phyloP scores from a whole-genome alignment of 2,329 filamentous ascomycete species.

The Aureobasidium sp. region DNA sequence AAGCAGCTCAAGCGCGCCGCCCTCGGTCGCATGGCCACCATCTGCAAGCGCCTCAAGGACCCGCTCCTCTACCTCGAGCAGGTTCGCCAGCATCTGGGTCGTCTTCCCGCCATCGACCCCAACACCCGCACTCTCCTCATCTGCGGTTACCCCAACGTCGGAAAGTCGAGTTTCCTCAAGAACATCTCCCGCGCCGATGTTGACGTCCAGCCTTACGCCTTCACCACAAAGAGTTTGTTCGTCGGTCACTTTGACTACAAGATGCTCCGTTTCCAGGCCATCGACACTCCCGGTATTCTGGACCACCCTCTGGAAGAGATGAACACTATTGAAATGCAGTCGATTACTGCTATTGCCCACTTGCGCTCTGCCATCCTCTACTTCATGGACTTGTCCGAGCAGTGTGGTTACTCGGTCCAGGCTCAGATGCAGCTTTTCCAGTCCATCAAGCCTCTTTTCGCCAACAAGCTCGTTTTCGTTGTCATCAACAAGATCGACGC shows the following conservation, averaged over 20 bases:
- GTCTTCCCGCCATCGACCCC: conserved; percentile 96
- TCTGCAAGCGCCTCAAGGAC: conserved; percentile 90
- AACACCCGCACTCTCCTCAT: conserved; percentile 94
- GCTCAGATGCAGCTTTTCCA: conserved; percentile 93
- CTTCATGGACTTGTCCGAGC: conserved; percentile 96
- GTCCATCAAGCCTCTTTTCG: conserved; percentile 93
- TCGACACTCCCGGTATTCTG: conserved; percentile 96
- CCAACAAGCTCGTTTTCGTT: conserved; percentile 94
- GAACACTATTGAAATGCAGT: conserved; percentile 99
- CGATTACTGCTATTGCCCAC: conserved; percentile 95
- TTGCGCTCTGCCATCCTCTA: conserved; percentile 90
- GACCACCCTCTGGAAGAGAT: conserved; percentile 98
- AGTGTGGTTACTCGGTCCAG: conserved; percentile 88
- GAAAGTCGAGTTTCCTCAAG: conserved; percentile 92
- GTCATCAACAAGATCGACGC: conserved; percentile 99
- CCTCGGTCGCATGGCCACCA: conserved; percentile 95
- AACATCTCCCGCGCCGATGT: conserved; percentile 91
- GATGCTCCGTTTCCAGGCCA: conserved; percentile 81
- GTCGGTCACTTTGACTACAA: conserved; percentile 98
- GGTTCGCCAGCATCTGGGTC: conserved; percentile 90
- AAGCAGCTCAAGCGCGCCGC: conserved; percentile 97
- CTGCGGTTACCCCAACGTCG: conserved; percentile 94
- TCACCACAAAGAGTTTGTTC: conserved; percentile 95
- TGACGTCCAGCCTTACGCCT: conserved; percentile 94
- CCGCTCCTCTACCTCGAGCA: conserved; percentile 93